Evolutionary conservation across 2,329 filamentous ascomycete genomes (phyloP).

Genomic region (Akanthomyces dipterigenus): DNA sequence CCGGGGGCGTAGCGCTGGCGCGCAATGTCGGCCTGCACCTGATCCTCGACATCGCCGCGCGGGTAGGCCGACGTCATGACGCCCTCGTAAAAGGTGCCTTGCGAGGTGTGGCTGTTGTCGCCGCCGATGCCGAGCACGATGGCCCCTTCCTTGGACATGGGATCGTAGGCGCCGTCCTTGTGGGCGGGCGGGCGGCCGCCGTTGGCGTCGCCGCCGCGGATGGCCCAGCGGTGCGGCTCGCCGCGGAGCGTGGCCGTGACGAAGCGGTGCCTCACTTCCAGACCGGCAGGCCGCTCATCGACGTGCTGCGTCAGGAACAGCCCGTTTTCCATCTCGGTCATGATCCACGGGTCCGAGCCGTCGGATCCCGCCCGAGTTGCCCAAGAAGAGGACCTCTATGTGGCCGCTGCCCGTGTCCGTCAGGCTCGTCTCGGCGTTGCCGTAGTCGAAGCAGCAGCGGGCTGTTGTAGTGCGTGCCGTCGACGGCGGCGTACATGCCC

Average conservation of each 20-base stretch:
- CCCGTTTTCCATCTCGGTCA: conserved; percentile 63
- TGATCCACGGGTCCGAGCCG: conserved; percentile 55
- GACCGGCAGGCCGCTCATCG: conserved; percentile 44
- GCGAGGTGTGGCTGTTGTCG: conserved; percentile 52
- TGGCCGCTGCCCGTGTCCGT: conserved; percentile 53
- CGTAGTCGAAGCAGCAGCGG: conserved; percentile 53
- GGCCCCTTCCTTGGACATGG: conserved; percentile 58
- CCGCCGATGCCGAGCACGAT: conserved; percentile 63
- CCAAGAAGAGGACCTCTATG: conserved; percentile 65
- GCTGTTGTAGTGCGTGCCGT: conserved; percentile 53
- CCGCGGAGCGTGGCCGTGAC: conserved; percentile 53
- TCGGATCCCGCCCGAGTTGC: conserved; percentile 51
- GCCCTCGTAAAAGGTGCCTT: conserved; percentile 60
- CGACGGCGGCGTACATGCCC: conserved; percentile 54
- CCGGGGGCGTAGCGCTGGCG: conserved; percentile 48
- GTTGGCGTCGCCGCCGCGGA: conserved; percentile 51
- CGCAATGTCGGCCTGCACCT: conserved; percentile 54
- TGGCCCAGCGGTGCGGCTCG: conserved; percentile 47
- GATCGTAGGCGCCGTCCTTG: conserved; percentile 43
- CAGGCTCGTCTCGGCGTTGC: conserved; percentile 47
- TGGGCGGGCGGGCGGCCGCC: conserved; percentile 41
- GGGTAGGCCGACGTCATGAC: conserved; percentile 58
- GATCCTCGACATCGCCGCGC: conserved; percentile 48
- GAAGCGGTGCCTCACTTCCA: conserved; percentile 48
- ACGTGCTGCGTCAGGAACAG: conserved; percentile 49